Base-by-base conservation (phyloP, 805 yeast species). In the Saturnispora sekii region DNA sequence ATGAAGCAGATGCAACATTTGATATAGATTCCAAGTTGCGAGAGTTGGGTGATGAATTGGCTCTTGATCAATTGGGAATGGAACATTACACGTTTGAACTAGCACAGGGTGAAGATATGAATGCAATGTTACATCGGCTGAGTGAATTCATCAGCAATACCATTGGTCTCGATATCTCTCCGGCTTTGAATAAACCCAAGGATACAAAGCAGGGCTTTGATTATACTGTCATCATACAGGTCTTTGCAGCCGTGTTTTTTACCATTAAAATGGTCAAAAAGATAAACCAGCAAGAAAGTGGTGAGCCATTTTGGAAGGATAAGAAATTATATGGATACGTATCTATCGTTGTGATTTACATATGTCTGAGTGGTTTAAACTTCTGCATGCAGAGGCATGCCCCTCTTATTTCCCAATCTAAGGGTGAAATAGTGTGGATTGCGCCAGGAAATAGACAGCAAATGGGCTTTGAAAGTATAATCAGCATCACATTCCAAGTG, bases 381-480 rank as follows among this genome's bases (percentile, higher is more conserved):
- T 84, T 78, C 57, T 72, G 83, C 1, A 61, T 72, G 21, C 78
- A 79, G 43, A 68, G 79, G 51, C 69, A 70, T 1, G 76, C 79
- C 1, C 87, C 90, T 3, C 76, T 84, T 40, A 50, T 84, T 15
- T 78, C 81, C 1, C 67, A 65, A 44, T 65, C 70, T 2, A 55
- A 74, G 3, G 76, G 74, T 10, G 62, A 65, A n/a, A 57, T 79
- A 3, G 34, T 41, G 1, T 53, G 51, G 72, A 70, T 81, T 45
- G 73, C 83, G 47, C 86, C 86, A 11, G 87, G 85, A 3, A 60
- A 64, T 3, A 74, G 72, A 45, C 78, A 77, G 67, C 90, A 83
- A 61, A 77, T 82, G 60, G 90, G 93, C 0, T 62, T 74, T 4
- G 94, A 84, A 56, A 69, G 79, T 3, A 55, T 77, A 4, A 58